Evolutionary conservation across 352 stramenopile species (phyloP).

Genomic region (Phytophthora palmivora): DNA sequence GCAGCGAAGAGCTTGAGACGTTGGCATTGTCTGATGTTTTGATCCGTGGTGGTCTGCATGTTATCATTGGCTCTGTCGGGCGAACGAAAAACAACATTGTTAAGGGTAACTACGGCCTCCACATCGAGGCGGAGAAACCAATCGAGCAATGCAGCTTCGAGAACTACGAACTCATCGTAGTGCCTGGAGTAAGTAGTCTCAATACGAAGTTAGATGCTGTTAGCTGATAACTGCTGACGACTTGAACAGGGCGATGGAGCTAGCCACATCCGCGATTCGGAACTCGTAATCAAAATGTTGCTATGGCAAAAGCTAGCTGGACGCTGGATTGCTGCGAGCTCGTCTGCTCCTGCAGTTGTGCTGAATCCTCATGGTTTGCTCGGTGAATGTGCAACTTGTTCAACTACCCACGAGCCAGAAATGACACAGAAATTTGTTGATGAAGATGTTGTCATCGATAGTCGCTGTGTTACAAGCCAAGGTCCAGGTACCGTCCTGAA

Average conservation of each 20-base stretch:
- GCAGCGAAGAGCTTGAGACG: constrained; percentile 73
- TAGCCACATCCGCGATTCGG: constrained; percentile 55
- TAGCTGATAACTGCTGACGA: background rate
- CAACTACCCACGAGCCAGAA: constrained; percentile 43
- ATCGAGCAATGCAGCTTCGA: constrained; percentile 76
- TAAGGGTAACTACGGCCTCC: constrained; percentile 65
- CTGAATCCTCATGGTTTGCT: constrained; percentile 56
- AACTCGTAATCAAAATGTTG: constrained; percentile 71
- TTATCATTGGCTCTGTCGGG: constrained; percentile 61
- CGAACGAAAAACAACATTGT: constrained; percentile 68
- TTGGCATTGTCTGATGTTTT: constrained; percentile 73
- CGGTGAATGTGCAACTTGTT: constrained; percentile 54
- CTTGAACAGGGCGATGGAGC: constrained; percentile 51
- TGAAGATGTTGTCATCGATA: constrained; percentile 67
- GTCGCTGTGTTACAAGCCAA: constrained; percentile 66
- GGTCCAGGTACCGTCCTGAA: constrained; percentile 55
- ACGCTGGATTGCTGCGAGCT: constrained; percentile 62
- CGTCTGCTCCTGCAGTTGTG: constrained; percentile 54
- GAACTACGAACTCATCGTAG: constrained; percentile 71
- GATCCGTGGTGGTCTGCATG: constrained; percentile 61
- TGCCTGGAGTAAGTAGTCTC: constrained; percentile 58
- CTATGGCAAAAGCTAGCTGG: constrained; percentile 56
- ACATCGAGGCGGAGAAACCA: constrained; percentile 63
- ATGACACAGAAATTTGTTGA: constrained; percentile 58
- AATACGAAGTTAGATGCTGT: background rate